Evolutionary conservation across 148 eudicot genomes (phyloP).

Genomic region (Gaultheria prostrata): DNA sequence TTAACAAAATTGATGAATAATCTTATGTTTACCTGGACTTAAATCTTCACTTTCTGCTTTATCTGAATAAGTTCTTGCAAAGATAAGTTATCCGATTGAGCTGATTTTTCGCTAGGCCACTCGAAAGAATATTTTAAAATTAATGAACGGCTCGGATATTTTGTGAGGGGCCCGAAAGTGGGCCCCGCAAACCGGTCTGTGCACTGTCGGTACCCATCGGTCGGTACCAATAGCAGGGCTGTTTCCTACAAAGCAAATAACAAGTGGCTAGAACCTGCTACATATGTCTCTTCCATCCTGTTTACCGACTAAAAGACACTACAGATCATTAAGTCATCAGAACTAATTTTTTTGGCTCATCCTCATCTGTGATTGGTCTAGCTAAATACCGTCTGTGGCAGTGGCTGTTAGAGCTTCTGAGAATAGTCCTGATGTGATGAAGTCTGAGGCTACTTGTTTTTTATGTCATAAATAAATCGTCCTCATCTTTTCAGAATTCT

Average conservation of each 20-base stretch:
- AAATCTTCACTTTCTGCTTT: too few species aligned
- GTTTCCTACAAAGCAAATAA: neutral
- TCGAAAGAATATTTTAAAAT: too few species aligned
- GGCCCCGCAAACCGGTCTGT: too few species aligned
- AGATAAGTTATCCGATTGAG: too few species aligned
- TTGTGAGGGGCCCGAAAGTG: too few species aligned
- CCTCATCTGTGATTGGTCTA: neutral
- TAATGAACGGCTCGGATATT: too few species aligned
- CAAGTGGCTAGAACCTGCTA: neutral
- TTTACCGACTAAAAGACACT: neutral
- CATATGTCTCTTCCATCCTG: neutral
- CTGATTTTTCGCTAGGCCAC: too few species aligned
- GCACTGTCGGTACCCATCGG: too few species aligned
- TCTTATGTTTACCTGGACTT: too few species aligned
- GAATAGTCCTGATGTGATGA: conserved; percentile 5
- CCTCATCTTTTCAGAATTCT: neutral
- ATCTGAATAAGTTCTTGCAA: too few species aligned
- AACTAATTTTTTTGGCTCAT: conserved; percentile 6
- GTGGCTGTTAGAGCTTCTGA: neutral
- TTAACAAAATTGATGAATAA: too few species aligned
- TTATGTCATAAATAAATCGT: neutral
- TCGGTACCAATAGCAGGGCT: too few species aligned
- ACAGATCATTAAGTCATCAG: neutral
- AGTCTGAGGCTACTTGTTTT: neutral
- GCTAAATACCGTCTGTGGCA: neutral